These are phyloP conservation scores for Candida sanyaensis DNA, from an alignment of 1,139 yeast genomes.

Conservation along the genomic window DNA sequence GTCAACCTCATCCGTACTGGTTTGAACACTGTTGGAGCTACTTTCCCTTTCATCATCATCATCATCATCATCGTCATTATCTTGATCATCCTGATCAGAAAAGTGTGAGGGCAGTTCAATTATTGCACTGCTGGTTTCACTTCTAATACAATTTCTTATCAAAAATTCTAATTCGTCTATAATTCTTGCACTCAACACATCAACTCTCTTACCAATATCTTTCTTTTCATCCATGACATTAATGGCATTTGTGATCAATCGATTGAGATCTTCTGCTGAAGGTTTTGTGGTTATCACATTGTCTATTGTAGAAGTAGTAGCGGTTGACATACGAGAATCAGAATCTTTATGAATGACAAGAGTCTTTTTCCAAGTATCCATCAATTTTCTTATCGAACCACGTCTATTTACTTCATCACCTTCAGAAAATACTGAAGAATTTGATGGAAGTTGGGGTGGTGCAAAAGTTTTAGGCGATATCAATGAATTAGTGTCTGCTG, in stretches of 20 bases:
- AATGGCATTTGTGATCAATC: conserved; percentile 12
- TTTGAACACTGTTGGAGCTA: conserved; percentile 14
- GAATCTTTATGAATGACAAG: conserved; percentile 8
- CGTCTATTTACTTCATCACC: conserved; percentile 27
- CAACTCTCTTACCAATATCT: conserved; percentile 52
- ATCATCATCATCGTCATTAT: not conserved
- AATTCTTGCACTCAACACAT: conserved; percentile 76
- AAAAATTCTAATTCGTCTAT: conserved; percentile 67
- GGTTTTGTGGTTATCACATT: not conserved
- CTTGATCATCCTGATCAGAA: conserved; percentile 4
- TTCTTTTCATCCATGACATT: conserved; percentile 17
- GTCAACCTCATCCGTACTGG: conserved; percentile 10
- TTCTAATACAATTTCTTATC: conserved; percentile 35
- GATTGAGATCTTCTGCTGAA: conserved; percentile 14
- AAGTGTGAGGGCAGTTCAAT: conserved; percentile 22
- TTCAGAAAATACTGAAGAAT: not conserved
- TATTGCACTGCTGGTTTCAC: conserved; percentile 24
- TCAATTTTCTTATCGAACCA: conserved; percentile 38
- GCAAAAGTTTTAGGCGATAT: conserved; percentile 4
- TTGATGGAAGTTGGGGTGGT: conserved; percentile 11
- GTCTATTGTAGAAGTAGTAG: not conserved
- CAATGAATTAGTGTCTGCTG: conserved; percentile 1
- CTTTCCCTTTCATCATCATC: conserved; percentile 7
- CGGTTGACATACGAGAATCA: not conserved
- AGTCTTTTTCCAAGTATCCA: conserved; percentile 46